Percentiles rank a stretch among this genome's conserved stretches.
Evolutionary conservation across 495 filamentous ascomycete genomes (phyloP).

Genomic region (Xylaria acuta): DNA sequence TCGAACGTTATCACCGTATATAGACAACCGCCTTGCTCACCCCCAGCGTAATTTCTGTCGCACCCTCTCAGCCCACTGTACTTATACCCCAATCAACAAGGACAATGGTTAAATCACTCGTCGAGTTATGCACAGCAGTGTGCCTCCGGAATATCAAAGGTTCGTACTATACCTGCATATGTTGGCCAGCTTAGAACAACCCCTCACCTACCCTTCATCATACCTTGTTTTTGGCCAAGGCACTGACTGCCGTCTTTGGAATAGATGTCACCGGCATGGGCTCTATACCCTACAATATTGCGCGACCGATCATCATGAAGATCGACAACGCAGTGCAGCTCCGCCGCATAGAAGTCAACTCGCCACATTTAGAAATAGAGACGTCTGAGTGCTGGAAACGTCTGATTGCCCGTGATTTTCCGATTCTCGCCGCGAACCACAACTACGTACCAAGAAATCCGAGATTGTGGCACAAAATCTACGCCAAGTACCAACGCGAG

Average conservation of each 20-base stretch:
- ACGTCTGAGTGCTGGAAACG: slow-evolving; percentile 45
- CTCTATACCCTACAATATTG: slow-evolving; percentile 24
- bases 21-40: not conserved
- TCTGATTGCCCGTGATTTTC: slow-evolving; percentile 47
- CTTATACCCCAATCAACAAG: not conserved
- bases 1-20: not conserved
- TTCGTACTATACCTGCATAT: slow-evolving; percentile 7
- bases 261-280: slow-evolving; percentile 37
- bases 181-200: not conserved
- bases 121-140: slow-evolving; percentile 41
- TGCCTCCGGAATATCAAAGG: slow-evolving; percentile 41
- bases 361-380: slow-evolving; percentile 44
- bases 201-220: not conserved
- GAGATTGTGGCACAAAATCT: slow-evolving; percentile 46
- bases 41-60: not conserved
- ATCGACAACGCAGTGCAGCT: slow-evolving; percentile 44
- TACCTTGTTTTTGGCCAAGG: slow-evolving; percentile 8
- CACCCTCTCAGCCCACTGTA: not conserved
- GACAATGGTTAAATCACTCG: slow-evolving; percentile 44
- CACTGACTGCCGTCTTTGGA: slow-evolving; percentile 24
- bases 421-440: slow-evolving; percentile 29
- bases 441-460: slow-evolving; percentile 42
- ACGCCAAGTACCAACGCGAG: slow-evolving; percentile 46
- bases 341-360: slow-evolving; percentile 43
- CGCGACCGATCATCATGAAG: slow-evolving; percentile 37